Conservation (phyloP, 1,139 yeast species). For the Debaryomyces sp. region DNA sequence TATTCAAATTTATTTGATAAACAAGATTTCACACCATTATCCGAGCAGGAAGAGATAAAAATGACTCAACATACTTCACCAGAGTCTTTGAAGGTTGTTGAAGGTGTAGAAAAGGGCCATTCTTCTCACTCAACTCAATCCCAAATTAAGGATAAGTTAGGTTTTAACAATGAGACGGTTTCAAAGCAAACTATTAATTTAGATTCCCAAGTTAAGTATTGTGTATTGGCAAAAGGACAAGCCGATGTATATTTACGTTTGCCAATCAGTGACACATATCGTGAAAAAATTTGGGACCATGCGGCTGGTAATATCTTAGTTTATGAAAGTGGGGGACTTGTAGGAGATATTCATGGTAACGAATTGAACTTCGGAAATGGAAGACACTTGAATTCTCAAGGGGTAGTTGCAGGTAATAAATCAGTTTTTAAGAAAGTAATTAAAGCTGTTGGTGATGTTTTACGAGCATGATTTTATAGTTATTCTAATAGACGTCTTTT, state of each 20-base stretch:
- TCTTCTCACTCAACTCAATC: conserved; percentile 91
- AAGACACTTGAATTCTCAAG: conserved; percentile 77
- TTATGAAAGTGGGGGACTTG: conserved; percentile 88
- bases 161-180: conserved; percentile 47
- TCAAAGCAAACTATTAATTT: conserved; percentile 59
- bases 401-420: conserved; percentile 86
- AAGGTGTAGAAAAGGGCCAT: conserved; percentile 97
- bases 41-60: conserved; percentile 35
- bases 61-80: conserved; percentile 50
- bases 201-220: conserved; percentile 96
- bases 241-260: conserved; percentile 91
- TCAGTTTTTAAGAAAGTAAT: conserved; percentile 65
- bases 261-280: conserved; percentile 73
- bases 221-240: conserved; percentile 85
- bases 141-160: conserved; percentile 64
- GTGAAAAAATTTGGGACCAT: conserved; percentile 98
- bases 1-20: conserved; percentile 48
- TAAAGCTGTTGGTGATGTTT: conserved; percentile 49
- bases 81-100: conserved; percentile 69
- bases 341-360: conserved; percentile 78
- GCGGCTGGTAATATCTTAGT: conserved; percentile 92
- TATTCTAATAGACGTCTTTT: background rate
- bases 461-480: conserved; percentile 10
- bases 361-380: conserved; percentile 87
- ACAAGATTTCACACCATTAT: conserved; percentile 38